Percentiles rank a stretch among this genome's conserved stretches.
Evolutionary conservation across 495 filamentous ascomycete genomes (phyloP).

Genomic region (Penicillium pancosmium): DNA sequence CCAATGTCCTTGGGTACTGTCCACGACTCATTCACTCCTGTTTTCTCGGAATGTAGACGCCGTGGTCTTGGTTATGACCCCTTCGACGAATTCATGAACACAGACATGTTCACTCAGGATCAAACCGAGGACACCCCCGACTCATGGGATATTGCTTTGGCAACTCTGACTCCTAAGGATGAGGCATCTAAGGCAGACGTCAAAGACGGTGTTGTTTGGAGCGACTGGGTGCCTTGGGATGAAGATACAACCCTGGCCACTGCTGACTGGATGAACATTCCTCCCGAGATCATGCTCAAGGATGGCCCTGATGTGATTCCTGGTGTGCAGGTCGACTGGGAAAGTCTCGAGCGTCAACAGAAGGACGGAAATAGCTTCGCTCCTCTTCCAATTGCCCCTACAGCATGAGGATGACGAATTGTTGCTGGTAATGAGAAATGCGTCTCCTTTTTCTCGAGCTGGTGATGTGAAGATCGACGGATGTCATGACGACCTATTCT

Average conservation of each 20-base stretch:
- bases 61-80: conserved; percentile 33
- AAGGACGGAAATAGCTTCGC: conserved; percentile 18
- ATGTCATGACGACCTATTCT: not conserved
- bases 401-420: not conserved
- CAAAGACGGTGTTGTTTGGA: conserved; percentile 14
- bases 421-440: not conserved
- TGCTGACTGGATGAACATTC: conserved; percentile 23
- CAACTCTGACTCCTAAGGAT: conserved; percentile 44
- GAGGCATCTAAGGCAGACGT: conserved; percentile 15
- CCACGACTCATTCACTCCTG: conserved; percentile 40
- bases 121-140: conserved; percentile 46
- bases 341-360: conserved; percentile 37
- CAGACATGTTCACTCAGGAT: conserved; percentile 45
- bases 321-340: conserved; percentile 24
- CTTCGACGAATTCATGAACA: conserved; percentile 47
- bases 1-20: conserved; percentile 45
- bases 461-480: conserved; percentile 5
- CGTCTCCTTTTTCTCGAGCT: not conserved
- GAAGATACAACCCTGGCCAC: conserved; percentile 18
- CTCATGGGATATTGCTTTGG: conserved; percentile 37
- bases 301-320: not conserved
- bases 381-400: conserved; percentile 3
- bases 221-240: conserved; percentile 24
- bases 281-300: conserved; percentile 12
- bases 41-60: conserved; percentile 16